Evolutionary conservation across 2,329 filamentous ascomycete species (phyloP), one percentile per base, ranked within the genome.

Genomic region (Alternaria triticina): DNA sequence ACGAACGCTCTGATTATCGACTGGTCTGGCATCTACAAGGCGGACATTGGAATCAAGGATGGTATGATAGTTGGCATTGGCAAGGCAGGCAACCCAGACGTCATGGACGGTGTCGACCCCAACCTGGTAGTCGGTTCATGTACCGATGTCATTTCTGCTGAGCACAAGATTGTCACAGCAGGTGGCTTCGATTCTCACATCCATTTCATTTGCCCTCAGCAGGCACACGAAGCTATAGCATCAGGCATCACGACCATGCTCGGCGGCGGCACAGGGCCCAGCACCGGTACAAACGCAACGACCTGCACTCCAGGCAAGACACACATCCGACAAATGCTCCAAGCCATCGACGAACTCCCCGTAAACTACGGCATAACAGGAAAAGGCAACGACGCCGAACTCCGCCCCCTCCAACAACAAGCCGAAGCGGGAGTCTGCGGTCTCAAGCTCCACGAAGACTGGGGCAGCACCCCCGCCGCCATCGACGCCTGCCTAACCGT

Each of bases 21-120:
- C 82, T 96, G 91, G 87, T 91, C 87, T 1, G 95, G 95, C 51
- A 97, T 98, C 75, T 96, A 93, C 85, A 98, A 98, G 83, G 95
- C 94, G 6, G 95, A 98, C 79, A 97, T 98, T 76, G 95, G 95
- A 27, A 90, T 98, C 79, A 97, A 96, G 80, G 82, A 94, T 70
- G 94, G 95, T 3, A 78, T 91, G 43, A 97, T 98, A 73, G 90
- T 90, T 27, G 95, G 89, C 0, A 95, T 98, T 70, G 95, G 95
- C 63, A 97, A 98, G 81, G 93, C 95, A 15, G 95, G 95, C 20
- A 98, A 97, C 74, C 95, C 95, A n/a, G 95, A 98, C 80, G 89
- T 97, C 50, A 97, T 97, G 95, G 91, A 96, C 30, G 92, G 92
- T 5, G 93, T 98, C 7, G 85, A 90, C 62, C 84, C 88, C 0